Conservation (phyloP, 2,329 filamentous ascomycete genomes). For the Hirsutella thompsonii region DNA sequence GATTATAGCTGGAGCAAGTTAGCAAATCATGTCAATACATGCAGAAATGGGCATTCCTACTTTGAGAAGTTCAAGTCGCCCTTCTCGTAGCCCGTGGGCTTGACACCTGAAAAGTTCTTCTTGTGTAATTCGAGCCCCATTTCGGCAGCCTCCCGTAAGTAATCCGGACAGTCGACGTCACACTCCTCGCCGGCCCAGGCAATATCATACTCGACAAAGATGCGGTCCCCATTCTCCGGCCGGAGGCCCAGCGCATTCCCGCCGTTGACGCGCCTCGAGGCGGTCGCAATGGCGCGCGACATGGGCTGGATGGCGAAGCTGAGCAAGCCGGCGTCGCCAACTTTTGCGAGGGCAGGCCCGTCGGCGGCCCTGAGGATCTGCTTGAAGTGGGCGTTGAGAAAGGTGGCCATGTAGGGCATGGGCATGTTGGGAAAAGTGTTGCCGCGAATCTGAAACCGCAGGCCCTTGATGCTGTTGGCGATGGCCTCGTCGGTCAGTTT, state of each 20-base stretch:
- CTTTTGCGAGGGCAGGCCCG: not conserved
- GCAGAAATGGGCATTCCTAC: constrained; percentile 1
- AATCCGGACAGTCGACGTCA: constrained; percentile 8
- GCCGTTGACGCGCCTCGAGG: constrained; percentile 5
- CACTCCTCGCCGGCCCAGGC: constrained; percentile 11
- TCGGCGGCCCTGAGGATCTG: not conserved
- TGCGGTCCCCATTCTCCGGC: constrained; percentile 12
- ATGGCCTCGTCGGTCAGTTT: constrained; percentile 17
- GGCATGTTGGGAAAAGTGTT: constrained; percentile 13
- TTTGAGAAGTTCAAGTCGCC: constrained; percentile 8
- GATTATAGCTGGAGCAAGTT: constrained; percentile 7
- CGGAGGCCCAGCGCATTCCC: constrained; percentile 13
- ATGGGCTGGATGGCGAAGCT: constrained; percentile 9
- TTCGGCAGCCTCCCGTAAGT: constrained; percentile 3
- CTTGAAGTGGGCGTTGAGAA: constrained; percentile 8
- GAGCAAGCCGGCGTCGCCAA: constrained; percentile 5
- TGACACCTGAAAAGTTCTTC: constrained; percentile 6
- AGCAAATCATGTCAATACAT: not conserved
- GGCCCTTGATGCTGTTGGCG: constrained; percentile 6
- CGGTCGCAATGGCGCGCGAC: constrained; percentile 6
- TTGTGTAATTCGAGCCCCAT: constrained; percentile 6
- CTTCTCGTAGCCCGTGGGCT: constrained; percentile 9
- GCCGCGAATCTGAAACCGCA: constrained; percentile 7
- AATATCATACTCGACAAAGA: constrained; percentile 19
- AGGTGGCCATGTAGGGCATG: constrained; percentile 6